A percentile compares a stretch with the other conserved stretches of the same genome.
Evolutionary conservation across 1,284 basidiomycete genomes (phyloP).

Genomic region (Ceratobasidium sp.): DNA sequence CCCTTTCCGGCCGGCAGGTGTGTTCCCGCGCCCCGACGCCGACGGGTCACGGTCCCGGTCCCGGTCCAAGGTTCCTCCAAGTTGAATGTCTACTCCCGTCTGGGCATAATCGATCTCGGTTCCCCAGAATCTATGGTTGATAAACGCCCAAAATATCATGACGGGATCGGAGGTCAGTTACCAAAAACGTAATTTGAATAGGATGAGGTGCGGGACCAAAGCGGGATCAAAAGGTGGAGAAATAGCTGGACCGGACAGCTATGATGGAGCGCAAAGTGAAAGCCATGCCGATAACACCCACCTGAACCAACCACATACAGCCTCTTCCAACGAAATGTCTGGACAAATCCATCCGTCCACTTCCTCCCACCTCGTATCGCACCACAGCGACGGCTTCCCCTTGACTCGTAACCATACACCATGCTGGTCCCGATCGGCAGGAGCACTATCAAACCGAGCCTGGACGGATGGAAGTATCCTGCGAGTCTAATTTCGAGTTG

Average conservation of each 20-base stretch:
- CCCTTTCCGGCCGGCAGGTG: conserved; percentile 22
- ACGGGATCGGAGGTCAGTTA: too few relatives aligned
- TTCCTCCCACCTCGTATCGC: conserved; percentile 61
- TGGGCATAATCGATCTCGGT: conserved; percentile 41
- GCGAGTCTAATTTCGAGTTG: conserved; percentile 55
- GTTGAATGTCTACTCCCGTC: conserved; percentile 42
- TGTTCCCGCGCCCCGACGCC: background rate
- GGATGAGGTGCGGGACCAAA: too few relatives aligned
- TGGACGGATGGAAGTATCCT: conserved; percentile 68
- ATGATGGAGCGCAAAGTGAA: conserved; percentile 53
- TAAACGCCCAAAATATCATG: background rate
- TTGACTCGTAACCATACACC: conserved; percentile 60
- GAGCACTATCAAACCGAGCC: conserved; percentile 53
- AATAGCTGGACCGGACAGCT: conserved; percentile 53
- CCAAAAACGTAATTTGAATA: too few relatives aligned
- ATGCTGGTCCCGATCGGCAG: conserved; percentile 48
- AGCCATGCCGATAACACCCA: conserved; percentile 62
- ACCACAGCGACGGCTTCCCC: conserved; percentile 51
- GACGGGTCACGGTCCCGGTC: background rate
- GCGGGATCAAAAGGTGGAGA: background rate
- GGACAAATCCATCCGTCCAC: conserved; percentile 51
- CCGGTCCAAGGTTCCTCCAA: conserved; percentile 33
- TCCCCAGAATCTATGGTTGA: conserved; percentile 27
- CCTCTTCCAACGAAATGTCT: conserved; percentile 53
- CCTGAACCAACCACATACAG: conserved; percentile 64